Evolutionary conservation across 306 rosid genomes (phyloP).

Genomic region (Cucumis sativus): Cucumber_9930_V3 NC_026656.2:22210501-22211000

Average conservation of each 20-base stretch:
- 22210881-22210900: neutral
- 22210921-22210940: neutral
- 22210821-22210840: neutral
- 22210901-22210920: neutral
- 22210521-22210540: slow-evolving; percentile 40
- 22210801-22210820: neutral
- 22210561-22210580: slow-evolving; percentile 21
- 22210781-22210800: too few species aligned
- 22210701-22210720: too few species aligned
- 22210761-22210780: too few species aligned
- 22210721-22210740: too few species aligned
- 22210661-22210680: too few species aligned
- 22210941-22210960: neutral
- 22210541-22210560: slow-evolving; percentile 26
- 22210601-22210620: neutral
- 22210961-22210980: neutral
- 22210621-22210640: neutral
- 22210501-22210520: slow-evolving; percentile 47
- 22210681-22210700: too few species aligned
- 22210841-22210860: neutral
- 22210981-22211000: neutral
- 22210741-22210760: too few species aligned
- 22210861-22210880: neutral
- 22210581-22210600: neutral
- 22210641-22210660: neutral